Evolutionary conservation across 495 filamentous ascomycete species (phyloP).

Genomic region (Hyaloscypha variabilis): DNA sequence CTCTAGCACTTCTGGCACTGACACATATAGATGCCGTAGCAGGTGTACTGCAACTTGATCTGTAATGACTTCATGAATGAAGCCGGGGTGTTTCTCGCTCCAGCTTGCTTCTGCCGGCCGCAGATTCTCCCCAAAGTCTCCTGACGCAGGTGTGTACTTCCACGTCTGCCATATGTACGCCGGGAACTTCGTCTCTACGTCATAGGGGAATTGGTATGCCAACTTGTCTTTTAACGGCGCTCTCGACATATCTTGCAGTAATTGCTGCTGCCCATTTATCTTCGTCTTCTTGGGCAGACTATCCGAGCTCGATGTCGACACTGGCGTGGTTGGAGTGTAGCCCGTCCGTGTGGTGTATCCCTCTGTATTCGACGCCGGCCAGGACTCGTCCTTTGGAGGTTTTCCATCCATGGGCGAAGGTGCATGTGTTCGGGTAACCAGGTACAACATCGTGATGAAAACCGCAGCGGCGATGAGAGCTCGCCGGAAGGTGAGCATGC

Average conservation of each 20-base stretch:
- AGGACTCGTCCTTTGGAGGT: constrained; percentile 27
- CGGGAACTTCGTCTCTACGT: constrained; percentile 83
- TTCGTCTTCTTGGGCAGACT: constrained; percentile 12
- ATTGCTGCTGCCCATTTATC: constrained; percentile 26
- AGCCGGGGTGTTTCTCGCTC: constrained; percentile 86
- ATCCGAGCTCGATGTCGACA: constrained; percentile 16
- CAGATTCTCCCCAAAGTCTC: constrained; percentile 73
- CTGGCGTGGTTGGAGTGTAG: constrained; percentile 8
- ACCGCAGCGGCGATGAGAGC: constrained; percentile 68
- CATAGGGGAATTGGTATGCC: constrained; percentile 92
- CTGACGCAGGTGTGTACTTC: constrained; percentile 85
- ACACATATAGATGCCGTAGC: constrained; percentile 81
- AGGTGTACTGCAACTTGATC: constrained; percentile 82
- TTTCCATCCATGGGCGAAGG: constrained; percentile 41
- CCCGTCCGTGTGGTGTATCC: constrained; percentile 14
- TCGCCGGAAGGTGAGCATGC: constrained; percentile 67
- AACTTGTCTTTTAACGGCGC: constrained; percentile 80
- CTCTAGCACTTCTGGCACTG: constrained; percentile 89
- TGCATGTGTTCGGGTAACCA: constrained; percentile 66
- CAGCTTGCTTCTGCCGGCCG: constrained; percentile 86
- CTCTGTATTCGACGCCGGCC: constrained; percentile 13
- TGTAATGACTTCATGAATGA: constrained; percentile 96
- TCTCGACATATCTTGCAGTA: constrained; percentile 55
- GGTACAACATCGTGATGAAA: constrained; percentile 69
- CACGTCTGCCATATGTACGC: constrained; percentile 99